phyloP scores from a whole-genome alignment of 768 basidiomycete genomes.

The Tylopilus intermedius region DNA sequence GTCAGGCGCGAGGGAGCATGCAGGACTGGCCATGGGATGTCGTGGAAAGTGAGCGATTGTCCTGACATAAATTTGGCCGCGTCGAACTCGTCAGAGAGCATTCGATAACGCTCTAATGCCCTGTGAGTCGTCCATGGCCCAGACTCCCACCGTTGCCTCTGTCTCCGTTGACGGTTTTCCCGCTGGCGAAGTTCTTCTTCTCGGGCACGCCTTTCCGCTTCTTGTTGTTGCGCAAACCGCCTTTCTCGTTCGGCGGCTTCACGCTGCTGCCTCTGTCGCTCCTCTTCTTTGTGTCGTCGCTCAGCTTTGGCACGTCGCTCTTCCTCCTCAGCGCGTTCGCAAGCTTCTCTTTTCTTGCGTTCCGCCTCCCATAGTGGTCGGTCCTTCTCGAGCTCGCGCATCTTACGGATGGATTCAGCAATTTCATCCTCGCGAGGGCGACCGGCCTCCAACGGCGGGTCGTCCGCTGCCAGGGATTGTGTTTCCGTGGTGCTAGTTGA shows the following conservation, averaged over 20 bases:
- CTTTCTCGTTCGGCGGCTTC: conserved; percentile 26
- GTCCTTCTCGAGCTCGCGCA: conserved; percentile 63
- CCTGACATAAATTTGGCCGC: conserved; percentile 48
- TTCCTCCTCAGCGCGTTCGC: conserved; percentile 42
- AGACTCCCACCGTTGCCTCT: conserved; percentile 50
- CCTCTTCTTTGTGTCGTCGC: conserved; percentile 25
- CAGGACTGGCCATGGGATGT: conserved; percentile 75
- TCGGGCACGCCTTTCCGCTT: conserved; percentile 26
- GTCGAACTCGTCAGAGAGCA: conserved; percentile 61
- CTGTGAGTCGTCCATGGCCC: conserved; percentile 61
- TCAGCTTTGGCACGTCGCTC: conserved; percentile 34
- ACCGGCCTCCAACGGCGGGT: conserved; percentile 32
- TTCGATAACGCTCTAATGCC: conserved; percentile 67
- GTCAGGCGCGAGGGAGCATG: conserved; percentile 46
- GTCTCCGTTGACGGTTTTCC: conserved; percentile 40
- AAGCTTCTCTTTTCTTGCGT: conserved; percentile 41
- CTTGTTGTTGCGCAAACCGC: conserved; percentile 19
- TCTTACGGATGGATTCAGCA: conserved; percentile 61
- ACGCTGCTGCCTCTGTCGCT: conserved; percentile 19
- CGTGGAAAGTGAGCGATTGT: conserved; percentile 52
- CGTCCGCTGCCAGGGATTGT: not conserved
- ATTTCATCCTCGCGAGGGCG: conserved; percentile 40
- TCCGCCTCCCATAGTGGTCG: conserved; percentile 57
- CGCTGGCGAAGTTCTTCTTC: conserved; percentile 37
- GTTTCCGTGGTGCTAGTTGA: conserved; percentile 1